Base-by-base conservation (phyloP, 768 basidiomycete genomes). In the Russula ochroleuca region DNA sequence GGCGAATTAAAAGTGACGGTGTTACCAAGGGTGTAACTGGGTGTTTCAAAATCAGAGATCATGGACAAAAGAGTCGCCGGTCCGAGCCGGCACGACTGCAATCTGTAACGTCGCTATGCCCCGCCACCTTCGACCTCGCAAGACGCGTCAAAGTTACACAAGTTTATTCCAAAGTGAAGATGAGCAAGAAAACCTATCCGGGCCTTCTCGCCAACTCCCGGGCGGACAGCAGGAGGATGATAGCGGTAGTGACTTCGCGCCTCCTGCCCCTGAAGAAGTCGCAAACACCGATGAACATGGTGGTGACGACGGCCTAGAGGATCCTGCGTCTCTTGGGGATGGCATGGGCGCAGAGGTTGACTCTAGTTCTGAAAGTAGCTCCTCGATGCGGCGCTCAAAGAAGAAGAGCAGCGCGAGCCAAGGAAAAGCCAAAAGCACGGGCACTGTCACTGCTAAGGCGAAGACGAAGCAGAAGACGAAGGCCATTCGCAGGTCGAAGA, bases 241-340 rank as follows among this genome's bases (percentile, higher is more conserved):
- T 61, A 82, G 79, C 62, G 81, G 75, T 35, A 85, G 84, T 69
- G 86, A 86, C 66, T 86, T 87, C 71, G 59, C 40, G n/a, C 74
- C 78, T 5, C 82, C 78, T 1, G 80, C 76, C n/a, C 72, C 75
- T 48, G 74, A 72, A 47, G 72, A 71, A 45, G 70, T 69, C 11
- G 71, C 70, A 6, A 69, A 66, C 10, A 73, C 72, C 5, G 74
- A 76, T 7, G 75, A 73, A 28, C 69, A 70, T 19, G 45, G 17
- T 8, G 35, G 25, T 8, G 53, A 56, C 13, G 33, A 38, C 14
- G 54, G 35, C 33, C 4, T 33, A 0, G 28, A 21, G 5, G 51
- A 23, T 19, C 28, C 17, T 38, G 21, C 25, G 5, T 59, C 35
- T 43, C 41, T 45, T 10, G 41, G 21, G 15, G 17, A 53, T 35